Conservation (phyloP, 495 filamentous ascomycete genomes). For the Sphaerosporella brunnea region DNA sequence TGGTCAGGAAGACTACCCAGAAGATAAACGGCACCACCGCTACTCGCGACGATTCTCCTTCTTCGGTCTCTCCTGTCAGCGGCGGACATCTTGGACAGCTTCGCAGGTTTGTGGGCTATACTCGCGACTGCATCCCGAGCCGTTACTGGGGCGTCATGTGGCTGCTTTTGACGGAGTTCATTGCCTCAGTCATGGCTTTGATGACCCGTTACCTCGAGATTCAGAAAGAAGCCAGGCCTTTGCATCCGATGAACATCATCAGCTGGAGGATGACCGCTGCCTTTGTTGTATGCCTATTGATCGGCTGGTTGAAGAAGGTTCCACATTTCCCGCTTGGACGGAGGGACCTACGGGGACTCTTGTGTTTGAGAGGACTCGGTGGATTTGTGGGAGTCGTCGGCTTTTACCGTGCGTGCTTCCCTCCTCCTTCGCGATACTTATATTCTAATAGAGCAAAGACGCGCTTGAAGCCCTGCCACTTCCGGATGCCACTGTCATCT, state of each 20-base stretch:
- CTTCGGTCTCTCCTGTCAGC: no score
- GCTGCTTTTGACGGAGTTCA: conserved; percentile 60
- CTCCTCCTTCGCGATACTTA: no score
- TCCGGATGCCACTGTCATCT: conserved; percentile 81
- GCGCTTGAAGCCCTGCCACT: conserved; percentile 42
- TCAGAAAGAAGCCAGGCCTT: conserved; percentile 44
- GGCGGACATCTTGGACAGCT: neutral
- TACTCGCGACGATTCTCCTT: no score
- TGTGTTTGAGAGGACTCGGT: conserved; percentile 48
- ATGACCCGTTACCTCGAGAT: conserved; percentile 62
- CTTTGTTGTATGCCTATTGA: conserved; percentile 41
- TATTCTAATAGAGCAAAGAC: neutral
- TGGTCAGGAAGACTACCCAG: no score
- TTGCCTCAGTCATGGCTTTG: conserved; percentile 74
- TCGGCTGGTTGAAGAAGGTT: conserved; percentile 55
- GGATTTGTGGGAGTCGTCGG: conserved; percentile 82
- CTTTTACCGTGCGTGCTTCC: conserved; percentile 47
- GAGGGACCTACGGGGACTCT: conserved; percentile 42
- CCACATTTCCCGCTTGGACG: conserved; percentile 53
- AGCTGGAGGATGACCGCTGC: conserved; percentile 75
- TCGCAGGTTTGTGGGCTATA: no score
- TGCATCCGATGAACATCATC: conserved; percentile 65
- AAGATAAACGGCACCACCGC: no score
- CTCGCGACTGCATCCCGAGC: no score
- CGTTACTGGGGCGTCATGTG: conserved; percentile 34